Evolutionary conservation across 2,329 filamentous ascomycete species (phyloP).

Genomic region (Aspergillus sclerotialis): DNA sequence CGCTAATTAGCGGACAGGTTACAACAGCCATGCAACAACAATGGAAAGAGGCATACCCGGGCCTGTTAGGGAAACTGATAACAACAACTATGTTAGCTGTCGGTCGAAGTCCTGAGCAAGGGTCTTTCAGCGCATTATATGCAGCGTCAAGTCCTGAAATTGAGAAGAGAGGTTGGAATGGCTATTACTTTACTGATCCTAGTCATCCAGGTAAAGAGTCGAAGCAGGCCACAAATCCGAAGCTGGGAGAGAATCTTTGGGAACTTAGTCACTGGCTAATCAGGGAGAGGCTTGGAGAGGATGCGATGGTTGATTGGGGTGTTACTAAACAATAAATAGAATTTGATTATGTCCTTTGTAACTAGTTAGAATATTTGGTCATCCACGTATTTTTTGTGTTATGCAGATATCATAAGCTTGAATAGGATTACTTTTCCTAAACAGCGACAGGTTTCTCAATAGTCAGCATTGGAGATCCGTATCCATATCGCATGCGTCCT

Average conservation of each 20-base stretch:
- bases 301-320: slow-evolving; percentile 32
- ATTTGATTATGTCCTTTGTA: too few relatives aligned
- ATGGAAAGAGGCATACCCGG: slow-evolving; percentile 42
- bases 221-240: slow-evolving; percentile 31
- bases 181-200: slow-evolving; percentile 37
- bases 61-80: slow-evolving; percentile 33
- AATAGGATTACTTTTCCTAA: too few relatives aligned
- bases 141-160: slow-evolving; percentile 36
- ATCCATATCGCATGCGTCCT: slow-evolving; percentile 28
- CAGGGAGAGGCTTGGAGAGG: slow-evolving; percentile 35
- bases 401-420: too few relatives aligned
- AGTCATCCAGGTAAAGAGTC: slow-evolving; percentile 33
- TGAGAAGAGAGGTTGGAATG: slow-evolving; percentile 38
- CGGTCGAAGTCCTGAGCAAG: slow-evolving; percentile 35
- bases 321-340: too few relatives aligned
- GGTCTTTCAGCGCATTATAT: slow-evolving; percentile 39
- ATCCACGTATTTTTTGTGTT: too few relatives aligned
- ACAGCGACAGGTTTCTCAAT: too few relatives aligned
- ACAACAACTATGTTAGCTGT: slow-evolving; percentile 27
- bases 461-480: slow-evolving; percentile 34
- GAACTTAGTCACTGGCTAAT: slow-evolving; percentile 33
- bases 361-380: too few relatives aligned
- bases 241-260: slow-evolving; percentile 35
- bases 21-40: slow-evolving; percentile 41
- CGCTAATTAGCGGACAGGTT: too few relatives aligned